Conservation (phyloP, 2,329 filamentous ascomycete species). For the Epichloe scottii region DNA sequence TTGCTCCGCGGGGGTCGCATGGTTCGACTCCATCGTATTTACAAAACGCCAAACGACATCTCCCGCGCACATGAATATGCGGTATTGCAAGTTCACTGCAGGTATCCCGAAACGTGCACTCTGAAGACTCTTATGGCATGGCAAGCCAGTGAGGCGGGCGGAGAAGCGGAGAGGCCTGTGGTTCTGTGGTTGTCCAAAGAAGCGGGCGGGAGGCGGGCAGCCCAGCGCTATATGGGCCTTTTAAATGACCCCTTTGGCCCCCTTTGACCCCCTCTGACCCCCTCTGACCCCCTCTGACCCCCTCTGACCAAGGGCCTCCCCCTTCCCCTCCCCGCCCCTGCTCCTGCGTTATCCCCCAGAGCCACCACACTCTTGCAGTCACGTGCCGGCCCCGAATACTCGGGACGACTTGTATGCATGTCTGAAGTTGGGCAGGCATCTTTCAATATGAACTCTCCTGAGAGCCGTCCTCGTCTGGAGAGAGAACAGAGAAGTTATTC, state of each 20-base stretch:
- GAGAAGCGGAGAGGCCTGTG: neutral
- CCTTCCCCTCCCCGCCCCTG: too few relatives aligned
- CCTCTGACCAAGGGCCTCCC: too few relatives aligned
- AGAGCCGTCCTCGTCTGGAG: neutral
- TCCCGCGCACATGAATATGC: neutral
- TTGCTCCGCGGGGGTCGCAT: neutral
- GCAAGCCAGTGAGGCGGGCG: neutral
- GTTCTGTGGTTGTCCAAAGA: constrained; percentile 3
- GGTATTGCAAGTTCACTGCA: neutral
- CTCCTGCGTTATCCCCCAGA: too few relatives aligned
- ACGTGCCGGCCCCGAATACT: constrained; percentile 3
- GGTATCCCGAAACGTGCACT: neutral
- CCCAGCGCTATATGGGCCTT: constrained; percentile 42
- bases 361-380: neutral
- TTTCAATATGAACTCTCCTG: neutral
- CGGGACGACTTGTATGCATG: neutral
- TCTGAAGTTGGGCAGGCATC: neutral
- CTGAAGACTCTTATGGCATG: neutral
- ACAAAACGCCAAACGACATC: neutral
- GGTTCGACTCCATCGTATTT: neutral
- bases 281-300: too few relatives aligned
- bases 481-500: neutral
- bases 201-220: constrained; percentile 26
- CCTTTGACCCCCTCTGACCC: too few relatives aligned
- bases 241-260: constrained; percentile 33